Percentiles rank a stretch among this genome's conserved stretches.
These are phyloP conservation scores for Agaricus blazei DNA, from an alignment of 768 basidiomycete genomes.

Conservation along the genomic window DNA sequence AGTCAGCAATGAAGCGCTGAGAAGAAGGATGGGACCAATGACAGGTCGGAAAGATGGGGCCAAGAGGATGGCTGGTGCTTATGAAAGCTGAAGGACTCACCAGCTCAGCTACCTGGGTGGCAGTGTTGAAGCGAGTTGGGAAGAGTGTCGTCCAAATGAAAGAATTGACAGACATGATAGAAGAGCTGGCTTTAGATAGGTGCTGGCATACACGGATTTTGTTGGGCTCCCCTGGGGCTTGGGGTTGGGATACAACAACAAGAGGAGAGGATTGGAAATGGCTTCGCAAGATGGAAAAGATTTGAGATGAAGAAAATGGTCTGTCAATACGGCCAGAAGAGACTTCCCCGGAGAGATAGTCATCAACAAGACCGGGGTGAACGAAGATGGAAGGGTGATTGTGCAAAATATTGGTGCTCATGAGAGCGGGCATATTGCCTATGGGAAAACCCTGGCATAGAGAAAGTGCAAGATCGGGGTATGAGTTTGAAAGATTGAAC, in stretches of 20 bases:
- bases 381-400: conserved; percentile 15
- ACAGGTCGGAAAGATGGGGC: too few species aligned
- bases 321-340: conserved; percentile 19
- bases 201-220: conserved; percentile 23
- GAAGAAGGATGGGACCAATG: too few species aligned
- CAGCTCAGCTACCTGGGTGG: conserved; percentile 18
- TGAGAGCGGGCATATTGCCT: conserved; percentile 23
- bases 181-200: conserved; percentile 18
- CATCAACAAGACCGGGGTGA: conserved; percentile 12
- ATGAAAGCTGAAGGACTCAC: conserved; percentile 17
- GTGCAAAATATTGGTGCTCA: conserved; percentile 14
- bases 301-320: conserved; percentile 15
- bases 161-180: conserved; percentile 17
- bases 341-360: conserved; percentile 18
- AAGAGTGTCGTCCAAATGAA: conserved; percentile 19
- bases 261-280: conserved; percentile 26
- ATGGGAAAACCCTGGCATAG: conserved; percentile 27
- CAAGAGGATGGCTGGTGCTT: too few species aligned
- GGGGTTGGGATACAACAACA: conserved; percentile 19
- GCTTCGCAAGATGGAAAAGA: conserved; percentile 18
- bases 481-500: too few species aligned
- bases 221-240: conserved; percentile 18
- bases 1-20: too few species aligned
- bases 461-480: conserved; percentile 24
- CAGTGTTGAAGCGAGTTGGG: conserved; percentile 22